These are phyloP conservation scores for Fraxinus nigra DNA, from an alignment of 305 asterid species.

Conservation along the genomic window DNA sequence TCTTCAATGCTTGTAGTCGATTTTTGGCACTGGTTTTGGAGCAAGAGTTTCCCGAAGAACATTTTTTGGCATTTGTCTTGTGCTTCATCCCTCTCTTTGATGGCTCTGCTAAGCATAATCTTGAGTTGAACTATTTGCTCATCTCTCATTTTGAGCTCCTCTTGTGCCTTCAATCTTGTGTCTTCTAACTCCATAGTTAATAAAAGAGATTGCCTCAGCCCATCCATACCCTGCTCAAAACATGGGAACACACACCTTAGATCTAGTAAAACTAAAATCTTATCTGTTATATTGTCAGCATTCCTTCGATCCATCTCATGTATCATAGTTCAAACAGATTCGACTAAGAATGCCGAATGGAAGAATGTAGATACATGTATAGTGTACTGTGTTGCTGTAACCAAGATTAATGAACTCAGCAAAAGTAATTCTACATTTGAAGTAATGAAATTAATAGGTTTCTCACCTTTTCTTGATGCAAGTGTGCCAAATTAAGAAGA, in stretches of 20 bases:
- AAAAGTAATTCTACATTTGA: neutral
- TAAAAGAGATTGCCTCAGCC: slow-evolving; percentile 37
- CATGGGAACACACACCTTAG: neutral
- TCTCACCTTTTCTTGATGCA: slow-evolving; percentile 68
- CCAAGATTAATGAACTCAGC: neutral
- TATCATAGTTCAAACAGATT: neutral
- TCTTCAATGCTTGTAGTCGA: slow-evolving; percentile 54
- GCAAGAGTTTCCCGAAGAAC: slow-evolving; percentile 38
- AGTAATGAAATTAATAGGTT: neutral
- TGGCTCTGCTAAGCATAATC: slow-evolving; percentile 32
- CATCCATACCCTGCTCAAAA: slow-evolving; percentile 50
- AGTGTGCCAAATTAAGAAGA: slow-evolving; percentile 59
- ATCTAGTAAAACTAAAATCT: neutral
- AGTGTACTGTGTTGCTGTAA: neutral
- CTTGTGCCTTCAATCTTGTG: slow-evolving; percentile 40
- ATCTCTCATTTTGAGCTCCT: slow-evolving; percentile 43
- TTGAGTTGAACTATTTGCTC: slow-evolving; percentile 49
- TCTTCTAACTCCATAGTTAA: slow-evolving; percentile 51
- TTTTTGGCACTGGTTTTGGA: slow-evolving; percentile 38
- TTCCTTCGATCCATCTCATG: neutral
- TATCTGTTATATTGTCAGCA: neutral
- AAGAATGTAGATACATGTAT: neutral
- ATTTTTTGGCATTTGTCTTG: slow-evolving; percentile 34
- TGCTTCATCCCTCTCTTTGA: slow-evolving; percentile 44
- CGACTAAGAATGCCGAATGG: neutral